These are phyloP conservation scores for Tricladium varicosporioides DNA, from an alignment of 2,329 filamentous ascomycete species.

Conservation along the genomic window DNA sequence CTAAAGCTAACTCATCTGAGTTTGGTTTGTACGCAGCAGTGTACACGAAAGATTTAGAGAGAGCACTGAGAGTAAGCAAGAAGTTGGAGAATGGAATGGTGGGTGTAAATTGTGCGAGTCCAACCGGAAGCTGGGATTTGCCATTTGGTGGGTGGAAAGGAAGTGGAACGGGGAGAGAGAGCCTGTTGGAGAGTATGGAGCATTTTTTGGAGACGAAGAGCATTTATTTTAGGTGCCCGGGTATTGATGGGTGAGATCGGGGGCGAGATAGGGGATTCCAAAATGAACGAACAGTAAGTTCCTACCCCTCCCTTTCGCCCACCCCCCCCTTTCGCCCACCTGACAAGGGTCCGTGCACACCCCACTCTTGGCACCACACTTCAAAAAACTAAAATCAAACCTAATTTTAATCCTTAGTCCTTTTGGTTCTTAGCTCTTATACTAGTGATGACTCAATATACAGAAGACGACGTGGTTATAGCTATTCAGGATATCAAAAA, in stretches of 20 bases:
- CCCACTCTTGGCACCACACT: too few species aligned
- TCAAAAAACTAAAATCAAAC: too few species aligned
- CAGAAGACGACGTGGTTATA: too few species aligned
- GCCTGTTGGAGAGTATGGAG: constrained; percentile 48
- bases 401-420: too few species aligned
- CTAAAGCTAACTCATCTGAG: constrained; percentile 61
- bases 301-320: too few species aligned
- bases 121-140: constrained; percentile 25
- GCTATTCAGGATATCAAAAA: too few species aligned
- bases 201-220: constrained; percentile 16
- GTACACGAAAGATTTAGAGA: constrained; percentile 47
- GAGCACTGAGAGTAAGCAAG: constrained; percentile 61
- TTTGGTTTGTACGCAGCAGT: constrained; percentile 60
- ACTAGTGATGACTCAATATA: too few species aligned
- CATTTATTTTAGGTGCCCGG: constrained; percentile 10
- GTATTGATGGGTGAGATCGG: constrained; percentile 5
- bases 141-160: constrained; percentile 73
- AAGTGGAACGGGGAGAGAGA: constrained; percentile 72
- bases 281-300: too few species aligned
- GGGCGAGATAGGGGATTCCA: too few species aligned
- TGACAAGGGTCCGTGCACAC: too few species aligned
- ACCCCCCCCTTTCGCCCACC: too few species aligned
- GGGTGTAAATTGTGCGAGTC: constrained; percentile 30
- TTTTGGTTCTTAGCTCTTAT: too few species aligned
- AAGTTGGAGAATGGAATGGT: constrained; percentile 52